Percentiles rank a stretch among this genome's conserved stretches.
These are phyloP conservation scores for Bipolaris bicolor DNA, from an alignment of 2,329 filamentous ascomycete species.

Conservation along the genomic window DNA sequence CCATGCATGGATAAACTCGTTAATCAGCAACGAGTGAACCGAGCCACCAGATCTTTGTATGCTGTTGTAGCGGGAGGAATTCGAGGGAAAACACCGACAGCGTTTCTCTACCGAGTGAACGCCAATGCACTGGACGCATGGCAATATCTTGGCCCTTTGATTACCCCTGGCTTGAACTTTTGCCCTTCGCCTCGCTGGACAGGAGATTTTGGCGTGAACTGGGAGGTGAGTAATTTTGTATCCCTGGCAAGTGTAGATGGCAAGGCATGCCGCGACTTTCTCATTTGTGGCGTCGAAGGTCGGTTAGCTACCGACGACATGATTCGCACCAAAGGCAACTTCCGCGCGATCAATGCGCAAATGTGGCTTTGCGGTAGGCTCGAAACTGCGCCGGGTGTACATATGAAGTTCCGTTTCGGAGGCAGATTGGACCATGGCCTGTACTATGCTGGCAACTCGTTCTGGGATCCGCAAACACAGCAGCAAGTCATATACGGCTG, in stretches of 20 bases:
- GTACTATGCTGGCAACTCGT: neutral
- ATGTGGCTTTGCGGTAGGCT: neutral
- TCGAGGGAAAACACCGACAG: neutral
- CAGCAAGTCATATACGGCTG: constrained; percentile 1
- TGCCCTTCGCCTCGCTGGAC: neutral
- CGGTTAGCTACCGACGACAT: neutral
- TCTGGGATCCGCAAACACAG: neutral
- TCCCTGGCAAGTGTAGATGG: neutral
- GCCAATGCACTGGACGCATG: neutral
- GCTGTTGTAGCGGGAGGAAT: neutral
- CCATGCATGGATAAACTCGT: neutral
- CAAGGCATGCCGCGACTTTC: neutral
- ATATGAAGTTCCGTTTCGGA: neutral
- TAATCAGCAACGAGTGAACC: neutral
- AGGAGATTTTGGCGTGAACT: neutral
- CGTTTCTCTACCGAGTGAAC: neutral
- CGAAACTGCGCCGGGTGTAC: neutral
- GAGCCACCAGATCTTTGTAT: neutral
- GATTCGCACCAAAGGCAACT: neutral
- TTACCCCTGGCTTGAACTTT: neutral
- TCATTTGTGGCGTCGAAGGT: neutral
- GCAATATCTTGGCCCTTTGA: neutral
- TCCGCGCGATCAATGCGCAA: neutral
- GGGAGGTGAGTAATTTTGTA: neutral
- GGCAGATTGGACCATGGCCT: neutral